Conservation (phyloP, 2,329 filamentous ascomycete species). For the Aspergillus clavatus region DNA sequence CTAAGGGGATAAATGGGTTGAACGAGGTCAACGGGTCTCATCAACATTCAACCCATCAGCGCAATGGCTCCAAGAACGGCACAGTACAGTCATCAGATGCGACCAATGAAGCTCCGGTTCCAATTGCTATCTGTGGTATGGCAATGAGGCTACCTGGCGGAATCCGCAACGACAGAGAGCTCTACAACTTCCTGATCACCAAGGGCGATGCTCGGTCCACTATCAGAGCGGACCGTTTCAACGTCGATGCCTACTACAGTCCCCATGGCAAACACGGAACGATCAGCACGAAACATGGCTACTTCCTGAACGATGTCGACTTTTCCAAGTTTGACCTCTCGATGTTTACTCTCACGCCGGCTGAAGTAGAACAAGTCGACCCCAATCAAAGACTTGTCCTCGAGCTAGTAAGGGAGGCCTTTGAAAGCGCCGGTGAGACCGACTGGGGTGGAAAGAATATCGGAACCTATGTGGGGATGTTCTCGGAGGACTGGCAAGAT, state of each 20-base stretch:
- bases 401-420: conserved; percentile 29
- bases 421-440: conserved; percentile 28
- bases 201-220: conserved; percentile 12
- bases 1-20: too few relatives aligned
- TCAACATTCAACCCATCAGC: too few relatives aligned
- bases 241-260: conserved; percentile 20
- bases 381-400: conserved; percentile 31
- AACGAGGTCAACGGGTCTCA: too few relatives aligned
- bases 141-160: conserved; percentile 18
- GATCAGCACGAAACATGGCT: conserved; percentile 11
- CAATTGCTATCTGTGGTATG: conserved; percentile 13
- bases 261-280: conserved; percentile 9
- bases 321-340: conserved; percentile 19
- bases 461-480: conserved; percentile 24
- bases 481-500: conserved; percentile 24
- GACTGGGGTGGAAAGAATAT: conserved; percentile 27
- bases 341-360: conserved; percentile 22
- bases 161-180: conserved; percentile 9
- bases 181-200: conserved; percentile 20
- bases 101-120: too few relatives aligned
- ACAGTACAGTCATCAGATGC: too few relatives aligned
- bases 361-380: conserved; percentile 23
- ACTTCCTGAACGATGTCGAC: conserved; percentile 31
- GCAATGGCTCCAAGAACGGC: too few relatives aligned
- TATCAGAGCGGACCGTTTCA: conserved; percentile 21